Evolutionary conservation across 2,329 filamentous ascomycete species (phyloP).

Genomic region (Aspergillus ustus): DNA sequence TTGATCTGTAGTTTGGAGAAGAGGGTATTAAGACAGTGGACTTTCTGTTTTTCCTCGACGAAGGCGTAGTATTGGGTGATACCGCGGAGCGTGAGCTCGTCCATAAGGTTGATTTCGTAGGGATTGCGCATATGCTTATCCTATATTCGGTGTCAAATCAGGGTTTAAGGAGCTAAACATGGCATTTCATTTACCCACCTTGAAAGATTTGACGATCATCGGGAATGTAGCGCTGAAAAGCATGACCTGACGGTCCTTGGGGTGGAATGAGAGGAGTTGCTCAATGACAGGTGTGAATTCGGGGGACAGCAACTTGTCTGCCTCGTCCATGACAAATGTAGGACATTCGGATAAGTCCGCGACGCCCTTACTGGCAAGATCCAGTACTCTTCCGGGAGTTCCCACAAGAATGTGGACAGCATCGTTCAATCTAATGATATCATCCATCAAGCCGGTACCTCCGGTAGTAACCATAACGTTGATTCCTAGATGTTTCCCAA

Average conservation of each 20-base stretch:
- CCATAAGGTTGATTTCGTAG: constrained; percentile 99
- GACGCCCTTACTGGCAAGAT: constrained; percentile 93
- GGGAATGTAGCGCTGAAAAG: constrained; percentile 98
- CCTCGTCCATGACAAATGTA: constrained; percentile 99
- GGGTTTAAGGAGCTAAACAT: constrained; percentile 33
- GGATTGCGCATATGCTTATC: constrained; percentile 97
- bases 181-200: constrained; percentile 42
- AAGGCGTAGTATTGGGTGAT: constrained; percentile 99
- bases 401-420: constrained; percentile 97
- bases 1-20: constrained; percentile 99
- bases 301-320: constrained; percentile 93
- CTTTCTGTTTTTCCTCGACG: constrained; percentile 98
- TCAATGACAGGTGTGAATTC: constrained; percentile 99
- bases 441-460: constrained; percentile 91
- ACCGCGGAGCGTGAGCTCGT: constrained; percentile 94
- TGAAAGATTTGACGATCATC: constrained; percentile 95
- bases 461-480: constrained; percentile 99
- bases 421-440: constrained; percentile 93
- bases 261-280: constrained; percentile 91
- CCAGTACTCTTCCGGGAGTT: constrained; percentile 93
- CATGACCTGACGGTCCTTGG: constrained; percentile 98
- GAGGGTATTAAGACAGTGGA: constrained; percentile 97
- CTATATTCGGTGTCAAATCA: constrained; percentile 19
- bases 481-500: constrained; percentile 94
- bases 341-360: constrained; percentile 94